Conservation (phyloP, 257 asterid species). For the Lycium ferocissimum region DNA sequence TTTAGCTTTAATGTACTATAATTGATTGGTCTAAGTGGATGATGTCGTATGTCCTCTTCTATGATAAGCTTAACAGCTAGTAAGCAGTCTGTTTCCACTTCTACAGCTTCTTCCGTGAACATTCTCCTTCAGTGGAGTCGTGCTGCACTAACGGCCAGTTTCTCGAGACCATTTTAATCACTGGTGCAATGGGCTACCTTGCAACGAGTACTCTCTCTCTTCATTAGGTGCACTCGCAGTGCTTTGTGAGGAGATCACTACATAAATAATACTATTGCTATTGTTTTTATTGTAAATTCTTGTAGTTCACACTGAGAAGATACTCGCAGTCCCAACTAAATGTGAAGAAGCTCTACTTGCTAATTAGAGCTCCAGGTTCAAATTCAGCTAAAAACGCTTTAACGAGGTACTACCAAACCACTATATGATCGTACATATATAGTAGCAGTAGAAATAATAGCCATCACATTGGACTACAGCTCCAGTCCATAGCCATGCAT, state of each 20-base stretch:
- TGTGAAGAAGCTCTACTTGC: constrained; percentile 22
- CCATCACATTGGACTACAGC: not conserved
- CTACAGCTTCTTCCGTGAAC: no score
- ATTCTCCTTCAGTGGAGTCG: not conserved
- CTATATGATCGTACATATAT: not conserved
- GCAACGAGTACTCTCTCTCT: not conserved
- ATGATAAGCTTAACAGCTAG: no score
- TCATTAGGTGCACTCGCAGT: not conserved
- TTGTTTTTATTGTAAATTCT: not conserved
- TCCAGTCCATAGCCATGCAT: not conserved
- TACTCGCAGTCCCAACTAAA: constrained; percentile 57
- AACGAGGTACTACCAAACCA: constrained; percentile 45
- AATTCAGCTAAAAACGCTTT: constrained; percentile 35
- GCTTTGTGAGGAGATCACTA: not conserved
- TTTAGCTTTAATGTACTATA: no score
- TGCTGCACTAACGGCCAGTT: not conserved
- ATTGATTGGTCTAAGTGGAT: no score
- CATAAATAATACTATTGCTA: not conserved
- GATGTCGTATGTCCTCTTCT: no score
- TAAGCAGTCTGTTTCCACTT: no score
- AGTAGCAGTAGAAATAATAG: not conserved
- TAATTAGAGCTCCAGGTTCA: constrained; percentile 41
- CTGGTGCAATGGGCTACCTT: not conserved
- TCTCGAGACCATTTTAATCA: not conserved
- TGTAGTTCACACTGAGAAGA: constrained; percentile 56